phyloP scores from a whole-genome alignment of 352 stramenopile species.

The Phytopythium montanum region DNA sequence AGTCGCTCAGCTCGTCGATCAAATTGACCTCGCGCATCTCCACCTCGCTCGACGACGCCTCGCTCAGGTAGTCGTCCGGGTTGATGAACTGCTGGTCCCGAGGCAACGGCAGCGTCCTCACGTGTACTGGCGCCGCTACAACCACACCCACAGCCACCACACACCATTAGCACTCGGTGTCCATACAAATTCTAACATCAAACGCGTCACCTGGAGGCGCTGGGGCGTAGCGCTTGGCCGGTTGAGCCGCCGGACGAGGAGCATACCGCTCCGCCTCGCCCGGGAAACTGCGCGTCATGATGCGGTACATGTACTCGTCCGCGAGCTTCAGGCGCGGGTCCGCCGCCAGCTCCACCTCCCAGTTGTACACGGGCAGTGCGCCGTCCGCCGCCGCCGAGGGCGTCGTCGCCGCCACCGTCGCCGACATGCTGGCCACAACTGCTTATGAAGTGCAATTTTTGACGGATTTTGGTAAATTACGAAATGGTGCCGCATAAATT shows the following conservation, averaged over 20 bases:
- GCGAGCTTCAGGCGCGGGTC: slow-evolving; percentile 24
- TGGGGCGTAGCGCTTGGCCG: slow-evolving; percentile 15
- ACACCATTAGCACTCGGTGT: too few species aligned
- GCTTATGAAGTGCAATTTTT: too few species aligned
- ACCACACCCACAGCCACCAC: neutral
- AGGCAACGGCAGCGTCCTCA: neutral
- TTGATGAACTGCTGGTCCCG: slow-evolving; percentile 24
- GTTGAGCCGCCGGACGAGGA: slow-evolving; percentile 1
- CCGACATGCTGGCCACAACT: slow-evolving; percentile 14
- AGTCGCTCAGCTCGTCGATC: slow-evolving; percentile 60
- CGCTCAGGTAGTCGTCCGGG: slow-evolving; percentile 26
- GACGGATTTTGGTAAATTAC: too few species aligned
- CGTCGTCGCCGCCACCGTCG: slow-evolving; percentile 9
- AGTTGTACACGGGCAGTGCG: slow-evolving; percentile 18
- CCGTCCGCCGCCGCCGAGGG: neutral
- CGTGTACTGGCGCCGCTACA: neutral
- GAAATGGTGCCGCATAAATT: too few species aligned
- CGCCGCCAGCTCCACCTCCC: slow-evolving; percentile 24
- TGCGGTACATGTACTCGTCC: slow-evolving; percentile 17
- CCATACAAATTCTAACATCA: too few species aligned
- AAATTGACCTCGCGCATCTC: slow-evolving; percentile 51
- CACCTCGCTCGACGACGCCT: slow-evolving; percentile 41
- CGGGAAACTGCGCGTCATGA: slow-evolving; percentile 16
- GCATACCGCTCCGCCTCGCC: slow-evolving; percentile 1
- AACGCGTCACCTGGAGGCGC: slow-evolving; percentile 2